Conservation (phyloP, 2,329 filamentous ascomycete genomes). For the Xylogone sp. region DNA sequence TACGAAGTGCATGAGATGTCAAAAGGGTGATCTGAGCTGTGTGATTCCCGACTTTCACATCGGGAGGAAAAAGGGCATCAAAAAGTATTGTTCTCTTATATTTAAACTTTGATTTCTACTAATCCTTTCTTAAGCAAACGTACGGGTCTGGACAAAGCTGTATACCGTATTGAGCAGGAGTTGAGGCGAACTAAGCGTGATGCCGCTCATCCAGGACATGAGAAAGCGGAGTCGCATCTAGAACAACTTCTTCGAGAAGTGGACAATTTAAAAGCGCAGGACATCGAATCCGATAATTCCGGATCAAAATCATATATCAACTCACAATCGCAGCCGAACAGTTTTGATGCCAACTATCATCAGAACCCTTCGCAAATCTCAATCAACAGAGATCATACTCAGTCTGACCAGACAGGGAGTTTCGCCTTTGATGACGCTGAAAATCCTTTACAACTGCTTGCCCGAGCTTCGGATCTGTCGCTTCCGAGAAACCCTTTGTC, state of each 20-base stretch:
- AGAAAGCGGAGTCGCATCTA: conserved; percentile 30
- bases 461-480: conserved; percentile 63
- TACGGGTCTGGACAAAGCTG: conserved; percentile 69
- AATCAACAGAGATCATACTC: not conserved
- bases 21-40: conserved; percentile 55
- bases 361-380: not conserved
- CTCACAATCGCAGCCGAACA: conserved; percentile 2
- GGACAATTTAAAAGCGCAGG: conserved; percentile 8
- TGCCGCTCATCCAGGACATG: conserved; percentile 34
- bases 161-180: conserved; percentile 72
- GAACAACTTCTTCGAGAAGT: not conserved
- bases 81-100: conserved; percentile 52
- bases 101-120: conserved; percentile 5
- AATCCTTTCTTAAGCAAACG: conserved; percentile 54
- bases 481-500: conserved; percentile 9
- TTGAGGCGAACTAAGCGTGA: conserved; percentile 46
- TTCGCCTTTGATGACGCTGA: conserved; percentile 69
- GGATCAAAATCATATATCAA: conserved; percentile 13
- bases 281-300: conserved; percentile 15
- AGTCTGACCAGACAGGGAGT: conserved; percentile 10
- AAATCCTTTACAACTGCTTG: conserved; percentile 70
- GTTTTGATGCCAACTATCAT: not conserved
- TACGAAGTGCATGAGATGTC: conserved; percentile 57
- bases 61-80: conserved; percentile 71
- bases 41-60: conserved; percentile 70